These are phyloP conservation scores for Persicaria maculosa DNA, from an alignment of 148 eudicot genomes.

Conservation along the genomic window DNA sequence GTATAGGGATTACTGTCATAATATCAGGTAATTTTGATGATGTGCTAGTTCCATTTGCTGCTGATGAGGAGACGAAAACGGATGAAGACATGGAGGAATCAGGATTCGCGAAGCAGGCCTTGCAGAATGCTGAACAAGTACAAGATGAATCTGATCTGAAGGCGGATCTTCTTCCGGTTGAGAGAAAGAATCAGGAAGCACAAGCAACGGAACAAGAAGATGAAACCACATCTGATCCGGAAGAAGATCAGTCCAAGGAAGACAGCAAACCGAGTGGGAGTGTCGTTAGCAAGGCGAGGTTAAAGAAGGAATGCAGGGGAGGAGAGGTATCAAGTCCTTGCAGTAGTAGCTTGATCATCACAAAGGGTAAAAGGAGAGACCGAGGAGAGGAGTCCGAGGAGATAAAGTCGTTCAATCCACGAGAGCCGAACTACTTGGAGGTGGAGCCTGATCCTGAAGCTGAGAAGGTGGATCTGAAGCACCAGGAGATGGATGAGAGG, in stretches of 20 bases:
- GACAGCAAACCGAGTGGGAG: conserved; percentile 9
- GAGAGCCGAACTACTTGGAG: conserved; percentile 68
- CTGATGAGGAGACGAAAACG: neutral
- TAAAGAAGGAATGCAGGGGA: neutral
- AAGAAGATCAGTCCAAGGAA: conserved; percentile 14
- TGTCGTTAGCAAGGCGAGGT: neutral
- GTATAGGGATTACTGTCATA: neutral
- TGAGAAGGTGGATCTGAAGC: conserved; percentile 79
- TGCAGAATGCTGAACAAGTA: neutral
- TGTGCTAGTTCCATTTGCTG: neutral
- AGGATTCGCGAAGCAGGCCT: neutral
- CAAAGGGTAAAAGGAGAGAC: conserved; percentile 23
- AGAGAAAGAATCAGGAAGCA: neutral
- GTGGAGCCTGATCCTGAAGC: conserved; percentile 54
- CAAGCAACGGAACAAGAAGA: conserved; percentile 9
- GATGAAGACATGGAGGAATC: neutral
- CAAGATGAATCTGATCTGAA: neutral
- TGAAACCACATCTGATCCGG: conserved; percentile 2
- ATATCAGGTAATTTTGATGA: neutral
- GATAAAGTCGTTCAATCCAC: conserved; percentile 48
- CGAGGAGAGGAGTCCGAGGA: conserved; percentile 28
- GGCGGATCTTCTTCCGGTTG: neutral
- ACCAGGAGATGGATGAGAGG: conserved; percentile 64
- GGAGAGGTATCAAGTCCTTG: neutral
- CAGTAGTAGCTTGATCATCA: neutral